These are phyloP conservation scores for Candida tetrigidarum DNA, from an alignment of 1,139 yeast species.

Conservation along the genomic window DNA sequence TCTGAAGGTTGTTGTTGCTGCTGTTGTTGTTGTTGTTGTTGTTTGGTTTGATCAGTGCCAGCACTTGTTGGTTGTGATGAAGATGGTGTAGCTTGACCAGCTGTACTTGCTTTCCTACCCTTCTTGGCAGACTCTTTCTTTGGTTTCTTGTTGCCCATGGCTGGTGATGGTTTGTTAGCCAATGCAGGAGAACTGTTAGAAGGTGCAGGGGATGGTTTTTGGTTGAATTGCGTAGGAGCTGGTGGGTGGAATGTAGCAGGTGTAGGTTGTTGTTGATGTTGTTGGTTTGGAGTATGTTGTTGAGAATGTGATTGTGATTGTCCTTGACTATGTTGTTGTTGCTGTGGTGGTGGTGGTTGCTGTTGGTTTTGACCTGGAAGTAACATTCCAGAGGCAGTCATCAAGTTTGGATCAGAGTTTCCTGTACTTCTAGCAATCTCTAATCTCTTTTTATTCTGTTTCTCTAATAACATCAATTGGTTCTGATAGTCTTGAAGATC, in stretches of 20 bases:
- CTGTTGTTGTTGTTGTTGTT: conserved; percentile 11
- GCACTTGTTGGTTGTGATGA: conserved; percentile 17
- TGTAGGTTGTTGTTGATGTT: conserved; percentile 22
- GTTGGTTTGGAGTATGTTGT: conserved; percentile 16
- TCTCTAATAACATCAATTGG: conserved; percentile 73
- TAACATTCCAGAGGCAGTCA: conserved; percentile 14
- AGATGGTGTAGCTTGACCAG: conserved; percentile 15
- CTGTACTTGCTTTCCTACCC: conserved; percentile 36
- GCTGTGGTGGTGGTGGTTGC: conserved; percentile 17
- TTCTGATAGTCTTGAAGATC: conserved; percentile 75
- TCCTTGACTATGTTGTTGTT: conserved; percentile 18
- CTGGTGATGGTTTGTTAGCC: conserved; percentile 43
- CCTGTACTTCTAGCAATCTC: conserved; percentile 48
- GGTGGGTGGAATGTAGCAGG: conserved; percentile 16
- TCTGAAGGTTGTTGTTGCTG: conserved; percentile 11
- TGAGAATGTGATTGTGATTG: conserved; percentile 13
- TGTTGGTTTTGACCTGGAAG: conserved; percentile 20
- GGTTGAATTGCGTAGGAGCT: conserved; percentile 16
- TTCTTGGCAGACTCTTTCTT: conserved; percentile 31
- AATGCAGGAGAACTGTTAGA: conserved; percentile 36
- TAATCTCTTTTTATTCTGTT: conserved; percentile 68
- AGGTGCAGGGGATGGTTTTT: conserved; percentile 32
- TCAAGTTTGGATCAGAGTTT: conserved; percentile 11
- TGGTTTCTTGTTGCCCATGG: conserved; percentile 22
- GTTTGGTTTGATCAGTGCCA: conserved; percentile 21